A percentile compares a stretch with the other conserved stretches of the same genome.
phyloP scores from a whole-genome alignment of 2,329 filamentous ascomycete species.

The Sporothrix sp. region DNA sequence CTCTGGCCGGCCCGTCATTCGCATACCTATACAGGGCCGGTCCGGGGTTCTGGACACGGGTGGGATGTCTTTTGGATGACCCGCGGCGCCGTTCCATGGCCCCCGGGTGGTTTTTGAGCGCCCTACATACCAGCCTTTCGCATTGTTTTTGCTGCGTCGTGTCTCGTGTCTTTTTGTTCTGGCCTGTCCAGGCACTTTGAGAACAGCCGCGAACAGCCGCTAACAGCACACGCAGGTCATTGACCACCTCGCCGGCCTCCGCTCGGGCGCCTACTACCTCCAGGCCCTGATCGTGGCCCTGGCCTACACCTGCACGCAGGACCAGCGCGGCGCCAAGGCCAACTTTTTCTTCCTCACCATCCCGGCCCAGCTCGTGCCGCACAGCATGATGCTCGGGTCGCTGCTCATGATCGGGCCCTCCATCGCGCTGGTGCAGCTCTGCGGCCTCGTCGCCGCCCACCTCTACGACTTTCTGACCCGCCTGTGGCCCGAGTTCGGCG shows the following conservation, averaged over 20 bases:
- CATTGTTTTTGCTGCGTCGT: background rate
- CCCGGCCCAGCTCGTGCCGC: conserved; percentile 71
- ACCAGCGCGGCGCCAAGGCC: conserved; percentile 66
- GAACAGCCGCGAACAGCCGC: too few species aligned
- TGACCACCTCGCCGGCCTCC: conserved; percentile 42
- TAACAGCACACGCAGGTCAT: conserved; percentile 40
- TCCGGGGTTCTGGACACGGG: conserved; percentile 58
- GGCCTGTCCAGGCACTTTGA: too few species aligned
- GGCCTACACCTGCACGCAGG: conserved; percentile 75
- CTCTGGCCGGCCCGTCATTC: conserved; percentile 54
- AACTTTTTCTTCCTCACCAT: conserved; percentile 77
- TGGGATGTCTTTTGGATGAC: conserved; percentile 67
- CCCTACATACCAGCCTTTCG: conserved; percentile 43
- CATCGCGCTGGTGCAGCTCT: conserved; percentile 52
- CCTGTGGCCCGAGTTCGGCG: conserved; percentile 81
- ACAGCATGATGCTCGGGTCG: conserved; percentile 65
- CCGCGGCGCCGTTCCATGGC: conserved; percentile 45
- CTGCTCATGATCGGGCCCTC: conserved; percentile 55
- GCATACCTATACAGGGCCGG: conserved; percentile 48
- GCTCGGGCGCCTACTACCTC: conserved; percentile 43
- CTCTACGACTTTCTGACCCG: conserved; percentile 82
- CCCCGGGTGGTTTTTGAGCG: conserved; percentile 50
- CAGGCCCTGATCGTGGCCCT: conserved; percentile 67
- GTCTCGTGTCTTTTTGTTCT: background rate
- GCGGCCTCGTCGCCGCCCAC: conserved; percentile 80